Evolutionary conservation across 148 eudicot genomes (phyloP), one percentile per base, ranked within the genome.

Genomic region (Linanthus parryae): DNA sequence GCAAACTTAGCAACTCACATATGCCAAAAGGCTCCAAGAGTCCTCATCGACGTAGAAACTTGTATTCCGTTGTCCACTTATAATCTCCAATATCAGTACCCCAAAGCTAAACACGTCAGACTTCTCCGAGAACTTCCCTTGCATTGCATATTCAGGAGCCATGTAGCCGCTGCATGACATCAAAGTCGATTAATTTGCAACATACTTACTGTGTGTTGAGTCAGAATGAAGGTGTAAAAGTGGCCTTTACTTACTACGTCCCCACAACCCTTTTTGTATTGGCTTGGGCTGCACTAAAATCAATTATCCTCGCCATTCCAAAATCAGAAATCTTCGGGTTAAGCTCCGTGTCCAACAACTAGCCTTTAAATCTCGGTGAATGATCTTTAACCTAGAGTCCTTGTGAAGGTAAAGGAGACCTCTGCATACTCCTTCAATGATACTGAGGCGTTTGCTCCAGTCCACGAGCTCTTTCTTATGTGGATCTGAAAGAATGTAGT

Each of bases 391-490:
- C 52, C 69, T 66, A 5, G 85, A 80, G 50, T 80, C 85, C 27
- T 68, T 52, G 33, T 80, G 85, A 52, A 80, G 79, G 67, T 80
- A 80, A n/a, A 76, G 72, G 27, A 80, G 48, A 10, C 85, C 82
- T 70, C 79, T 54, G 17, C 79, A 64, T 52, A 83, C 67, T 56
- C 92, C 92, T 55, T 54, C 61, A 14, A 83, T 80, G 24, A 80
- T 77, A 3, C 33, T 59, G 46, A 52, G 52, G 8, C 85, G 71
- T 51, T 54, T 78, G 3, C 38, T 44, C 92, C 81, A 83, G 20
- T 72, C 65, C n/a, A 83, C 40, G 21, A 46, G 55, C 17, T 42
- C 18, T 50, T 44, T 57, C 47, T 52, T 64, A 4, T 38, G 48
- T 26, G 44, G 39, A 51, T 68, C 78, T 78, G 44, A 27, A 30